These are phyloP conservation scores for Capsella rubella DNA, from an alignment of 441 rosid species.

Conservation along the genomic window DNA sequence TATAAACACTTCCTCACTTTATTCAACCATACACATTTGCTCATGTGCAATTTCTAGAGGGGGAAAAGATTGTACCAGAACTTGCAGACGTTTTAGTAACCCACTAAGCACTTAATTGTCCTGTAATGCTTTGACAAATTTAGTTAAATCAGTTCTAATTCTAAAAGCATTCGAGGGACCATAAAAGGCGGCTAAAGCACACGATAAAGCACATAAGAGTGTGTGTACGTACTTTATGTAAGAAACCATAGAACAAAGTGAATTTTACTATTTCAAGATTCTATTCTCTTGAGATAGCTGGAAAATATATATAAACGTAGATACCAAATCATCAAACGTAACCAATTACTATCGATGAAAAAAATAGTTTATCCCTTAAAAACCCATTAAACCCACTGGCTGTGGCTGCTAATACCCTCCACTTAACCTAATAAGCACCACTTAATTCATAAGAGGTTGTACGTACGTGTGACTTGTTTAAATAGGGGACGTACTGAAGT, in stretches of 20 bases:
- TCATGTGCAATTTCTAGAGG: not conserved
- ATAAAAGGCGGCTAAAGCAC: not conserved
- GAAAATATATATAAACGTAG: not conserved
- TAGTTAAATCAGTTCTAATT: not conserved
- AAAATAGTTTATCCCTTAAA: not conserved
- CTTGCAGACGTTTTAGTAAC: not conserved
- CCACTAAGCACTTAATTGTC: not conserved
- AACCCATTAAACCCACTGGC: not conserved
- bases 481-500: not conserved
- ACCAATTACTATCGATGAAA: not conserved
- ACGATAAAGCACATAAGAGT: not conserved
- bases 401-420: constrained; percentile 17
- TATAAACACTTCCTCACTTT: not conserved
- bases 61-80: not conserved
- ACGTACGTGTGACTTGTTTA: not conserved
- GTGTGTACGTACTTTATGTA: not conserved
- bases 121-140: not conserved
- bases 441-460: not conserved
- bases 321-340: not conserved
- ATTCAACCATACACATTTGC: not conserved
- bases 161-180: not conserved
- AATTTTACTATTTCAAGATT: not conserved
- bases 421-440: constrained; percentile 7
- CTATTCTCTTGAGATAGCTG: not conserved
- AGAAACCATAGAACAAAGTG: not conserved